These are phyloP conservation scores for Nannizziopsis barbatae DNA, from an alignment of 2,329 filamentous ascomycete species.

Conservation along the genomic window DNA sequence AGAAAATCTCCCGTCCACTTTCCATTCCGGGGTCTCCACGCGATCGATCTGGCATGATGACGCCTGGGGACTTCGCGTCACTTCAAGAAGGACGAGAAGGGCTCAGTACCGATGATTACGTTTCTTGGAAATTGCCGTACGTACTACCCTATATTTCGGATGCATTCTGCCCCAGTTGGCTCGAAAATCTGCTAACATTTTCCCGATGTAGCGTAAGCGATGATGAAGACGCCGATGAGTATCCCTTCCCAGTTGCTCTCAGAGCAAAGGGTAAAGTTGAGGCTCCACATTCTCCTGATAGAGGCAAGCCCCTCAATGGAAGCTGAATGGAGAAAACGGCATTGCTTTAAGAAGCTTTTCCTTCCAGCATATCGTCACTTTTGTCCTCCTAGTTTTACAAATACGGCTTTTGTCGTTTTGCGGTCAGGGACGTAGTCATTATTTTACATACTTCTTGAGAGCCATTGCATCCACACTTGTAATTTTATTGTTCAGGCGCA, in stretches of 20 bases:
- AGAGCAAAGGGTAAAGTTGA: slow-evolving; percentile 37
- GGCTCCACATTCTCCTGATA: slow-evolving; percentile 26
- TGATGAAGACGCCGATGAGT: slow-evolving; percentile 81
- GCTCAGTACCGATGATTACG: slow-evolving; percentile 90
- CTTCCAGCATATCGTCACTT: too few relatives aligned
- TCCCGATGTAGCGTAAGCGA: slow-evolving; percentile 50
- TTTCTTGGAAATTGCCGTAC: slow-evolving; percentile 96
- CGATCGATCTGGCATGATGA: slow-evolving; percentile 95
- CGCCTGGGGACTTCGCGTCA: slow-evolving; percentile 92
- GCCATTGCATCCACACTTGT: too few relatives aligned
- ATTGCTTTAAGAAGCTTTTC: not conserved
- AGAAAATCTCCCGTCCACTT: slow-evolving; percentile 89
- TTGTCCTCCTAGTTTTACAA: not conserved
- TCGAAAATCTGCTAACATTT: slow-evolving; percentile 23
- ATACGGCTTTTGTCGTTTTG: too few relatives aligned
- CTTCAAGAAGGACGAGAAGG: slow-evolving; percentile 90
- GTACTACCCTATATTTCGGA: slow-evolving; percentile 33
- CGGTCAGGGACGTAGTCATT: too few relatives aligned
- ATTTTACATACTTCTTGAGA: too few relatives aligned
- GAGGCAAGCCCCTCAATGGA: not conserved
- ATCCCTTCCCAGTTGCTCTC: slow-evolving; percentile 59
- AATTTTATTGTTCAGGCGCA: too few relatives aligned
- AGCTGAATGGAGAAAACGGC: not conserved
- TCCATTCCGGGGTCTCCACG: slow-evolving; percentile 88
- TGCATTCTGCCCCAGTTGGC: not conserved